These are phyloP conservation scores for Eragrostis curvula DNA, from an alignment of 176 grass and related monocot species.

Conservation along the genomic window DNA sequence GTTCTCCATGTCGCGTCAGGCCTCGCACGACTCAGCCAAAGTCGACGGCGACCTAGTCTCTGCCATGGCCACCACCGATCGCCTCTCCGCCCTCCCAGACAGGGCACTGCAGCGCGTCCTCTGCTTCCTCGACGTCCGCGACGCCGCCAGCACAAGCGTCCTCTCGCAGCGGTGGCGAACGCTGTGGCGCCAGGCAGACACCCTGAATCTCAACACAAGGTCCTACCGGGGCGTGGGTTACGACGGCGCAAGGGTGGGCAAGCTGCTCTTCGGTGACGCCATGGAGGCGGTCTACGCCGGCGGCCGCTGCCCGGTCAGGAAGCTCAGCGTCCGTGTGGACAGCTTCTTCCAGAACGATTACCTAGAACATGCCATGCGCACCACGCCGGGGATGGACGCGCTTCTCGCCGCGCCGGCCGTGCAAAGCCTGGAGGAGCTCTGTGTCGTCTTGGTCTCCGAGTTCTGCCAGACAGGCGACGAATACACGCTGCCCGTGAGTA, in stretches of 20 bases:
- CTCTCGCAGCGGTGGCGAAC: conserved; percentile 5
- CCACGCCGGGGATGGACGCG: not conserved
- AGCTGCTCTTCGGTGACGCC: not conserved
- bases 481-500: not conserved
- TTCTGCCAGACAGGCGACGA: not conserved
- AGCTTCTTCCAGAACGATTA: not conserved
- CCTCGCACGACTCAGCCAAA: too few species aligned
- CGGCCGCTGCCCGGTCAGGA: not conserved
- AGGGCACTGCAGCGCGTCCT: not conserved
- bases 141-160: not conserved
- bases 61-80: not conserved
- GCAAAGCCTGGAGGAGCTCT: conserved; percentile 2
- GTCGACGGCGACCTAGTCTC: not conserved
- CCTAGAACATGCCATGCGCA: not conserved
- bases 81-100: not conserved
- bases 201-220: not conserved
- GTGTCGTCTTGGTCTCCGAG: fast-evolving
- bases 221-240: not conserved
- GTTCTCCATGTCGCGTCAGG: too few species aligned
- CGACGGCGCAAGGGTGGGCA: not conserved
- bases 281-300: not conserved
- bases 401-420: not conserved
- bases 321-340: not conserved
- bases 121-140: not conserved
- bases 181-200: not conserved